These are phyloP conservation scores for Meripilus lineatus DNA, from an alignment of 1,284 basidiomycete species.

Conservation along the genomic window DNA sequence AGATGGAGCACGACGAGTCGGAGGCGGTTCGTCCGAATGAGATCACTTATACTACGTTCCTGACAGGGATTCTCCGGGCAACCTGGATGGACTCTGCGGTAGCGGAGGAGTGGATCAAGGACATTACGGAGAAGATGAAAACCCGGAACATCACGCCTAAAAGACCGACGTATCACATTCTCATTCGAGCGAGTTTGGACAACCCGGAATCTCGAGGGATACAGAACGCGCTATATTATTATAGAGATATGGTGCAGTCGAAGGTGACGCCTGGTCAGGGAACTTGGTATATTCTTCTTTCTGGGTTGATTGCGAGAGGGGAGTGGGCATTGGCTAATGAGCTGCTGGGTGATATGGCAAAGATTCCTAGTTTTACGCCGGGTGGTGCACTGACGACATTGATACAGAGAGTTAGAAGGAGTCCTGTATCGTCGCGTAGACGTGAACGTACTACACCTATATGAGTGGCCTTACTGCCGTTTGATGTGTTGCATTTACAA, in stretches of 20 bases:
- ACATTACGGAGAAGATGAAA: constrained; percentile 60
- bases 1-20: constrained; percentile 61
- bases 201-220: constrained; percentile 44
- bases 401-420: too few species aligned
- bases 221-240: constrained; percentile 53
- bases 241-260: constrained; percentile 56
- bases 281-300: constrained; percentile 74
- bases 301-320: constrained; percentile 48
- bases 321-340: constrained; percentile 56
- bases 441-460: too few species aligned
- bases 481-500: too few species aligned
- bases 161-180: constrained; percentile 66
- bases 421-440: too few species aligned
- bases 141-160: constrained; percentile 47
- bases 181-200: constrained; percentile 61
- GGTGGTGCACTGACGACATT: constrained; percentile 1
- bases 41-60: constrained; percentile 69
- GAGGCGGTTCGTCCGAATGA: constrained; percentile 55
- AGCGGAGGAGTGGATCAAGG: constrained; percentile 39
- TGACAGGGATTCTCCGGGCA: constrained; percentile 55
- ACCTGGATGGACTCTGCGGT: constrained; percentile 39
- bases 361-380: constrained; percentile 23
- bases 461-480: too few species aligned
- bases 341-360: constrained; percentile 56
- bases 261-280: constrained; percentile 49